A percentile compares a stretch with the other conserved stretches of the same genome.
phyloP scores from a whole-genome alignment of 192 early-diverging fungal genomes.

The Funneliformis mosseae region DNA sequence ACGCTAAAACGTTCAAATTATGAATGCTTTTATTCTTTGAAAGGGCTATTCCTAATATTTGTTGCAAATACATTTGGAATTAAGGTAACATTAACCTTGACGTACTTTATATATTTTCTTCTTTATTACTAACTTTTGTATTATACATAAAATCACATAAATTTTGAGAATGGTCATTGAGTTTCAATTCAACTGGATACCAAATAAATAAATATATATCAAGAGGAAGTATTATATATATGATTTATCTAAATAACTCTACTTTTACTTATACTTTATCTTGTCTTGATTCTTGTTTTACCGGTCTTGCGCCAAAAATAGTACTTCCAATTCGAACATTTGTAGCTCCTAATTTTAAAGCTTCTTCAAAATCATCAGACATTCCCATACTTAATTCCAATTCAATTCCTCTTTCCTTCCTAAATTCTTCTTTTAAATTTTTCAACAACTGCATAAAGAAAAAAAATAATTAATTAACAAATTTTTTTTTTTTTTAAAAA shows the following conservation, averaged over 20 bases:
- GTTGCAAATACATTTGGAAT: neutral
- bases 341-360: conserved; percentile 83
- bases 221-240: neutral
- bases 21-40: neutral
- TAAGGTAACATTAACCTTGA: neutral
- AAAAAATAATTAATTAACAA: neutral
- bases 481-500: neutral
- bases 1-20: neutral
- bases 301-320: conserved; percentile 81
- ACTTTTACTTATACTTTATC: neutral
- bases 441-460: neutral
- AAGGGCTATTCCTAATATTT: neutral
- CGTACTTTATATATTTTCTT: neutral
- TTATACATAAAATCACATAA: neutral
- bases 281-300: conserved; percentile 2
- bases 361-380: conserved; percentile 91
- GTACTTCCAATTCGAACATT: conserved; percentile 92
- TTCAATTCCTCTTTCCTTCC: conserved; percentile 32
- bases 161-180: neutral
- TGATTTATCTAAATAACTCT: neutral
- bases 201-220: neutral
- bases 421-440: conserved; percentile 42
- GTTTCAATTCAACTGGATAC: neutral
- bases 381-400: conserved; percentile 97
- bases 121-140: neutral